Evolutionary conservation across 768 basidiomycete genomes (phyloP).

Genomic region (Pleurotus giganteus): DNA sequence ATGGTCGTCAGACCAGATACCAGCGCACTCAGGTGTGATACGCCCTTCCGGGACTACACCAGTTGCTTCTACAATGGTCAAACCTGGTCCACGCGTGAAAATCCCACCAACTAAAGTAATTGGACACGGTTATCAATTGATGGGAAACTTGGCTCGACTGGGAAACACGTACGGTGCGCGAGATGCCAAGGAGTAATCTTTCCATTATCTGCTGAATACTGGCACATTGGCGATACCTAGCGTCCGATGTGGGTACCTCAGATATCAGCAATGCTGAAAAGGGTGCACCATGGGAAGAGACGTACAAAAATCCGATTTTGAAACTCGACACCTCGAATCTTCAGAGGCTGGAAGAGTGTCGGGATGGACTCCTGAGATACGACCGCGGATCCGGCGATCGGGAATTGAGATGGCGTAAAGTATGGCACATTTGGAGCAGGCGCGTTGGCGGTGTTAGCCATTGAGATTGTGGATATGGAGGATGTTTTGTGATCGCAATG

Average conservation of each 20-base stretch:
- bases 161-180: slow-evolving; percentile 52
- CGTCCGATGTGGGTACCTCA: neutral
- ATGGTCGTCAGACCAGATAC: slow-evolving; percentile 65
- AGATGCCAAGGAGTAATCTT: slow-evolving; percentile 53
- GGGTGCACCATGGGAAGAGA: neutral
- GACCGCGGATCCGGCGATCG: slow-evolving; percentile 42
- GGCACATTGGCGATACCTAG: slow-evolving; percentile 55
- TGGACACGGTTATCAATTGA: slow-evolving; percentile 2
- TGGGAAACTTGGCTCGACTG: slow-evolving; percentile 17
- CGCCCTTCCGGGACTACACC: slow-evolving; percentile 59
- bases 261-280: neutral
- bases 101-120: slow-evolving; percentile 51
- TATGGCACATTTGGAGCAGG: slow-evolving; percentile 41
- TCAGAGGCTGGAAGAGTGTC: slow-evolving; percentile 53
- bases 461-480: neutral
- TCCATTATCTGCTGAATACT: slow-evolving; percentile 59
- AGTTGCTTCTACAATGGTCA: slow-evolving; percentile 65
- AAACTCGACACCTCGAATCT: slow-evolving; percentile 49
- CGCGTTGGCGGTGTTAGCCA: slow-evolving; percentile 6
- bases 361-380: slow-evolving; percentile 33
- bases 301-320: slow-evolving; percentile 56
- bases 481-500: no score
- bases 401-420: slow-evolving; percentile 45
- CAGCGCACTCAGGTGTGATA: slow-evolving; percentile 65
- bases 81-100: slow-evolving; percentile 50